Percentiles rank a stretch among this genome's conserved stretches.
Evolutionary conservation across 345 rosid genomes (phyloP).

Genomic region (Citrus maxima): DNA sequence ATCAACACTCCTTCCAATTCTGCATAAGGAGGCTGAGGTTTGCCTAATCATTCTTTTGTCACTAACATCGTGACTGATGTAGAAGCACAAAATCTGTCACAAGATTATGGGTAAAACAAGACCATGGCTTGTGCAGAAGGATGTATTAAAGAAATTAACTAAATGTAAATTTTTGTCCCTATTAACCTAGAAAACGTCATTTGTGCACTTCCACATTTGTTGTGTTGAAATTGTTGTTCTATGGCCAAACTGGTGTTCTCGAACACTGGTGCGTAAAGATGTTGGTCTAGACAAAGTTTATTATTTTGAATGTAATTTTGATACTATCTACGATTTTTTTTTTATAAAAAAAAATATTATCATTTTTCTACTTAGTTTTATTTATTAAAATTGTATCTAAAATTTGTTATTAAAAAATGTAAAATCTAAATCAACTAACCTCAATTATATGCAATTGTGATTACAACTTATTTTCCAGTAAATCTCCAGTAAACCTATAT

Average conservation of each 20-base stretch:
- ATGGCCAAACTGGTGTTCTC: not conserved
- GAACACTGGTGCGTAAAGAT: not conserved
- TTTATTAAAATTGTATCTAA: too few species aligned
- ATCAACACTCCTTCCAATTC: conserved; percentile 24
- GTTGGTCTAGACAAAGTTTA: not conserved
- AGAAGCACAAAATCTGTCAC: not conserved
- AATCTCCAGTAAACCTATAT: too few species aligned
- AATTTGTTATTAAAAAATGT: too few species aligned
- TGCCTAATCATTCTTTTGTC: conserved; percentile 24
- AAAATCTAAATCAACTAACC: too few species aligned
- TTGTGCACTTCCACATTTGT: not conserved
- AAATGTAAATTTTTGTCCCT: not conserved
- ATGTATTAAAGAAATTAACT: not conserved
- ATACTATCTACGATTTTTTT: too few species aligned
- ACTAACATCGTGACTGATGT: conserved; percentile 13
- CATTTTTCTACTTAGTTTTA: too few species aligned
- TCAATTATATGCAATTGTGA: too few species aligned
- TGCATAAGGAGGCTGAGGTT: conserved; percentile 19
- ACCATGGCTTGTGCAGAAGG: not conserved
- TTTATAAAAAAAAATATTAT: too few species aligned
- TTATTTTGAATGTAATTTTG: too few species aligned
- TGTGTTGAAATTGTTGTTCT: not conserved
- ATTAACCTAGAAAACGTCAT: not conserved
- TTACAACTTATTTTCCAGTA: too few species aligned
- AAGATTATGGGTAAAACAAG: not conserved